Base-by-base conservation (phyloP, 2,329 filamentous ascomycete species). In the Colletotrichum brevisporum region DNA sequence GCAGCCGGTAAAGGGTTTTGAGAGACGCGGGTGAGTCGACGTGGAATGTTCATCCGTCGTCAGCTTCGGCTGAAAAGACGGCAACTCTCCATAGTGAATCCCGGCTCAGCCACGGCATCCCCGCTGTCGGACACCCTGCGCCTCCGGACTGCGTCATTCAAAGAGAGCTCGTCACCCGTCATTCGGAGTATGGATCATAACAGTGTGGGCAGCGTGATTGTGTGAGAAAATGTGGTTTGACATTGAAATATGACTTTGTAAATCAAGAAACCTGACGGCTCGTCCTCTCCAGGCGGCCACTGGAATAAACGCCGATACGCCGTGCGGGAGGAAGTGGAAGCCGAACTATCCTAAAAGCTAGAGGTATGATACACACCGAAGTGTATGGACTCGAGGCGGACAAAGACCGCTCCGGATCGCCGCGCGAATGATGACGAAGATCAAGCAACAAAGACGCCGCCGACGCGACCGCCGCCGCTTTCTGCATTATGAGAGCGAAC, bases 271-370 rank as follows among this genome's bases (percentile, higher is more conserved):
- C 31, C 31, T 67, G 47, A 57, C 13, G 57, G 53, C 67, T 53
- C 58, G 16, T 53, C 56, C 31, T 58, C 52, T 54, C 50, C 51
- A 13, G 53, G 54, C 67, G 64, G 52, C 54, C 67, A 57, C 65
- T 54, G 5, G 12, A 67, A 58, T 41, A 70, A 63, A 58, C 70
- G 52, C 70, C 70, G 43, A 47, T 63, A 71, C 70, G 70, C 70
- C 70, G 51, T 64, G 70, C 68, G 52, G 59, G 58, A 54, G 48
- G 48, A 63, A 36, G 27, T 24, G 27, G 54, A 63, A 55, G 54
- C 69, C 56, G 56, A 57, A 67, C 62, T 69, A 67, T 67, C 67
- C 63, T 70, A 70, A 58, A n/a, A 63, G 10, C 62, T 57, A 51
- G 56, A 68, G 18, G 61, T 69, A 62, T 63, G 50, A 53, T 61